Base-by-base conservation (phyloP, 1,139 yeast species). In the Hyphopichia pseudoburtonii region DNA sequence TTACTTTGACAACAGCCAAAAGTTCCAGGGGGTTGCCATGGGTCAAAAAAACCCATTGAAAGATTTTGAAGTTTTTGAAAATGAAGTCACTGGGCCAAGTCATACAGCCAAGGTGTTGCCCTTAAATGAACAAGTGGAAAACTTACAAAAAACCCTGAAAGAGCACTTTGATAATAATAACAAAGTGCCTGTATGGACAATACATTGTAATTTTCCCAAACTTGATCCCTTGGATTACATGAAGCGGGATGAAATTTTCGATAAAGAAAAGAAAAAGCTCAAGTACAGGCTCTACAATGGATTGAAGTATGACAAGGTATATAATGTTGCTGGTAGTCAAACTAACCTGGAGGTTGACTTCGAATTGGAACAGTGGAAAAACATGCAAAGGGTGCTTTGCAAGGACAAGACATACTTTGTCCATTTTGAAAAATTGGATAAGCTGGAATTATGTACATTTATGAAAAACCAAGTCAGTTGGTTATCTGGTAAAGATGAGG, bases 181-280 rank as follows among this genome's bases (percentile, higher is more conserved):
- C 32, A 48, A 37, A 15, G 36, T 45, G 26, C 62, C 46, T 17
- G 35, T 63, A n/a, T 65, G 64, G 36, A 44, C 70, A 2, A 39
- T 67, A 23, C 73, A 67, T 46, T 66, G 72, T 43, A 66, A 67
- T 42, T 62, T 50, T 39, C 73, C 73, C 1, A 67, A 67, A 41
- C 41, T 66, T 21, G 71, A 66, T 41, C 73, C 73, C 2, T 27
- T 54, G 4, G 48, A 47, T 23, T 51, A 60, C 17, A 53, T 57
- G 50, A 41, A 40, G 5, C 52, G 56, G 32, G 57, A 52, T 3
- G 61, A 57, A 19, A 42, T 66, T 10, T 65, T 43, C 37, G 71
- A 67, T 42, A 23, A 39, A n/a, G 56, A 51, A 12, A 45, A 52
- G 5, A 46, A 54, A 19, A 51, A 45, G 32, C 43, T 66, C 32